Percentiles rank a stretch among this genome's conserved stretches.
Evolutionary conservation across 2,329 filamentous ascomycete genomes (phyloP).

Genomic region (Clarireedia sp.): DNA sequence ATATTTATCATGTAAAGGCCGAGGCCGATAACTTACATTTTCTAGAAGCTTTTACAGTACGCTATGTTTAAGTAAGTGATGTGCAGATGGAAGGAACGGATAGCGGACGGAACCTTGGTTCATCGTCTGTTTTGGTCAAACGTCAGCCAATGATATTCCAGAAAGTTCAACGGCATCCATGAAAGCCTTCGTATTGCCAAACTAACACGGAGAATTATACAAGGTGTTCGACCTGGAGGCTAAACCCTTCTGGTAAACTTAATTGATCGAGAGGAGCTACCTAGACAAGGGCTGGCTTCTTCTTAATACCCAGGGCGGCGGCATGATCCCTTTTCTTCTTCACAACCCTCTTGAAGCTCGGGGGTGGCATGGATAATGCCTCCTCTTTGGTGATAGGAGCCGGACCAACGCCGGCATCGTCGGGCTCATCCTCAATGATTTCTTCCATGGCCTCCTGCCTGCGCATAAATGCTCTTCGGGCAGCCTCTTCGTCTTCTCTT

Average conservation of each 20-base stretch:
- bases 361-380: slow-evolving; percentile 41
- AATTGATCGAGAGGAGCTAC: not conserved
- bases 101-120: too few species aligned
- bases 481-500: slow-evolving; percentile 74
- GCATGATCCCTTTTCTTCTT: slow-evolving; percentile 84
- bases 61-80: too few species aligned
- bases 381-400: slow-evolving; percentile 31
- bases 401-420: slow-evolving; percentile 25
- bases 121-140: too few species aligned
- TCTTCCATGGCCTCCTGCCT: slow-evolving; percentile 29
- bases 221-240: not conserved
- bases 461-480: slow-evolving; percentile 62
- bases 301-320: slow-evolving; percentile 77
- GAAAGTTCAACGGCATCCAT: too few species aligned
- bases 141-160: too few species aligned
- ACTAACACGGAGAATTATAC: not conserved
- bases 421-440: slow-evolving; percentile 29
- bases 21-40: too few species aligned
- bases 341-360: slow-evolving; percentile 64
- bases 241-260: not conserved
- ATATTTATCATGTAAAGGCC: too few species aligned
- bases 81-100: too few species aligned
- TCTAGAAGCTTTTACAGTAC: too few species aligned
- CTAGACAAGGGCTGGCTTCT: slow-evolving; percentile 56
- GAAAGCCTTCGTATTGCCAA: not conserved